phyloP scores from a whole-genome alignment of 2,329 filamentous ascomycete species.

The Botrytis squamosa region DNA sequence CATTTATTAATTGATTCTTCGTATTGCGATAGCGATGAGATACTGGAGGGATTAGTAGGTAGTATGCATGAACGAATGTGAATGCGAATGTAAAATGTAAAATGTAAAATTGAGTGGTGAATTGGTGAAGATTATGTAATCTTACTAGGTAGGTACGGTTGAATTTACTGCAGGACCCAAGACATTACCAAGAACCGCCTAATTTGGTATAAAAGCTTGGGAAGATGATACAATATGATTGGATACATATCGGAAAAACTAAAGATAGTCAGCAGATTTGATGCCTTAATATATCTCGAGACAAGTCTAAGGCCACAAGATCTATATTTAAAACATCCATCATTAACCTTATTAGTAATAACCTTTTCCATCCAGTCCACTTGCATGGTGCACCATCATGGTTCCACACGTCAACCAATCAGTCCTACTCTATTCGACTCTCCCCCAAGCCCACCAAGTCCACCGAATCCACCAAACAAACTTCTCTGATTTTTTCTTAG shows the following conservation, averaged over 20 bases:
- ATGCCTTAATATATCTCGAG: not conserved
- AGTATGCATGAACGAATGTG: not conserved
- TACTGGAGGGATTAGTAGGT: not conserved
- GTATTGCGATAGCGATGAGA: not conserved
- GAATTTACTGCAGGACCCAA: not conserved
- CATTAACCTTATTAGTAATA: not conserved
- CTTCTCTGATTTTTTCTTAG: not conserved
- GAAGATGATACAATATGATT: not conserved
- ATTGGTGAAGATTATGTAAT: not conserved
- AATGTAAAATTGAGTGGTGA: not conserved
- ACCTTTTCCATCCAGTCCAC: not conserved
- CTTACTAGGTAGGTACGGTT: not conserved
- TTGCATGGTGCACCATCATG: not conserved
- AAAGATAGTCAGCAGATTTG: too few relatives aligned
- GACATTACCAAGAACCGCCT: not conserved
- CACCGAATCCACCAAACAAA: not conserved
- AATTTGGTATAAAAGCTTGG: not conserved
- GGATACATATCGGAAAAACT: not conserved
- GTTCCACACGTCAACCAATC: not conserved
- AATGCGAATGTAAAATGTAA: not conserved
- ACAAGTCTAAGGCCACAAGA: not conserved
- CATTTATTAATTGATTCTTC: not conserved
- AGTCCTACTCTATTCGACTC: not conserved
- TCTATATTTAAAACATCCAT: conserved; percentile 1
- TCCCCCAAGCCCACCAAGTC: not conserved